phyloP scores from a whole-genome alignment of 345 rosid genomes.

The Bretschneidera sinensis region DNA sequence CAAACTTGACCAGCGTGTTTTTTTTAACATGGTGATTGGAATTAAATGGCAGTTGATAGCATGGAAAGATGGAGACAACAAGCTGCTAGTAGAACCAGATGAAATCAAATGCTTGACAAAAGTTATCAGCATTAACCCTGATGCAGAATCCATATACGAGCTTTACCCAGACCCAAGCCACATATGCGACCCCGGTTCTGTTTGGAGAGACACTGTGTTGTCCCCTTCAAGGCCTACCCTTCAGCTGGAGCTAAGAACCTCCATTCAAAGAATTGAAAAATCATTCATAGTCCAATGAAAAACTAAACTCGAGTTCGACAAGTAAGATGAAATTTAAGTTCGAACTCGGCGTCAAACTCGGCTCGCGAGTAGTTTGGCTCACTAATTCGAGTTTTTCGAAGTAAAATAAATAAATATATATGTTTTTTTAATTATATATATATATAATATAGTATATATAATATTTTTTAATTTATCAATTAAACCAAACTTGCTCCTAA shows the following conservation, averaged over 20 bases:
- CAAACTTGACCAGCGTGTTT: background rate
- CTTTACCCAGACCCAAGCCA: constrained; percentile 46
- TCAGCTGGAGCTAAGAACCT: constrained; percentile 37
- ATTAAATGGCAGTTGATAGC: constrained; percentile 59
- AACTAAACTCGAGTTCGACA: too few relatives aligned
- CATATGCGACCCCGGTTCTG: constrained; percentile 43
- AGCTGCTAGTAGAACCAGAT: constrained; percentile 61
- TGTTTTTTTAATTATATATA: too few relatives aligned
- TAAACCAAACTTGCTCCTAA: too few relatives aligned
- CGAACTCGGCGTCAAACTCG: too few relatives aligned
- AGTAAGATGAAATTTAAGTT: too few relatives aligned
- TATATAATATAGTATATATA: too few relatives aligned
- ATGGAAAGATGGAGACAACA: constrained; percentile 69
- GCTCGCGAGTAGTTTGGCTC: too few relatives aligned
- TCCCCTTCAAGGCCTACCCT: constrained; percentile 39
- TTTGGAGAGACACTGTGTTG: constrained; percentile 55
- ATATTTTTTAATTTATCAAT: too few relatives aligned
- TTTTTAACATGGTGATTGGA: background rate
- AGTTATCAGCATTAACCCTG: constrained; percentile 42
- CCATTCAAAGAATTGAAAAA: constrained; percentile 43
- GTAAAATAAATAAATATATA: too few relatives aligned
- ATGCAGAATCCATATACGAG: constrained; percentile 63
- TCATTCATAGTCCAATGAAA: background rate
- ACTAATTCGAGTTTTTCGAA: too few relatives aligned
- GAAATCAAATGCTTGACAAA: constrained; percentile 41